phyloP scores from a whole-genome alignment of 1,284 basidiomycete species.

The Filobasidium uniguttulatum region DNA sequence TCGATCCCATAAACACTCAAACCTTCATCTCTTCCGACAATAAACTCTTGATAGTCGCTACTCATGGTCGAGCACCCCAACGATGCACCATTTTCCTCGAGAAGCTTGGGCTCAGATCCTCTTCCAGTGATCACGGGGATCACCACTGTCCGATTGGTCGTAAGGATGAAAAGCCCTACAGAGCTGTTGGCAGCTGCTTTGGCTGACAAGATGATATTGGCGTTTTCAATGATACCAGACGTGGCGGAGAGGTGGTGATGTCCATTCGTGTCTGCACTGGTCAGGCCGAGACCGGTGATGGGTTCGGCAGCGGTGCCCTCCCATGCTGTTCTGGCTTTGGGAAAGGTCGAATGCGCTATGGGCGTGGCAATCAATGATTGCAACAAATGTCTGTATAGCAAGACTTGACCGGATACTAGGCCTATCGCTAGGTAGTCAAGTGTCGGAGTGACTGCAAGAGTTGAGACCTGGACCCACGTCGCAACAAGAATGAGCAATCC shows the following conservation, averaged over 20 bases:
- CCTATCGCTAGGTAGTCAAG: conserved; percentile 80
- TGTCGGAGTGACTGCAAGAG: conserved; percentile 63
- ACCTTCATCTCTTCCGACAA: conserved; percentile 82
- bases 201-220: conserved; percentile 5
- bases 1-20: conserved; percentile 76
- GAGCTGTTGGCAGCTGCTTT: not conserved
- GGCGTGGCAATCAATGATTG: conserved; percentile 58
- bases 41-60: conserved; percentile 53
- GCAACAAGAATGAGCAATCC: not conserved
- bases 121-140: conserved; percentile 53
- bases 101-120: conserved; percentile 50
- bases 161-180: conserved; percentile 61
- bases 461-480: conserved; percentile 48
- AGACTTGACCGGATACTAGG: conserved; percentile 83
- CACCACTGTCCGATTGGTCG: conserved; percentile 64
- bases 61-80: conserved; percentile 75
- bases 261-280: conserved; percentile 38
- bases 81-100: conserved; percentile 64
- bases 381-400: conserved; percentile 79
- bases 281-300: conserved; percentile 81
- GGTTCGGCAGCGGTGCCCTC: conserved; percentile 64
- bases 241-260: conserved; percentile 34
- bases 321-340: conserved; percentile 64
- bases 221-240: conserved; percentile 1
- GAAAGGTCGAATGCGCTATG: conserved; percentile 50